Percentiles rank a stretch among this genome's conserved stretches.
Evolutionary conservation across 2,329 filamentous ascomycete genomes (phyloP).

Genomic region (Aspergillus quadrilineatus): DNA sequence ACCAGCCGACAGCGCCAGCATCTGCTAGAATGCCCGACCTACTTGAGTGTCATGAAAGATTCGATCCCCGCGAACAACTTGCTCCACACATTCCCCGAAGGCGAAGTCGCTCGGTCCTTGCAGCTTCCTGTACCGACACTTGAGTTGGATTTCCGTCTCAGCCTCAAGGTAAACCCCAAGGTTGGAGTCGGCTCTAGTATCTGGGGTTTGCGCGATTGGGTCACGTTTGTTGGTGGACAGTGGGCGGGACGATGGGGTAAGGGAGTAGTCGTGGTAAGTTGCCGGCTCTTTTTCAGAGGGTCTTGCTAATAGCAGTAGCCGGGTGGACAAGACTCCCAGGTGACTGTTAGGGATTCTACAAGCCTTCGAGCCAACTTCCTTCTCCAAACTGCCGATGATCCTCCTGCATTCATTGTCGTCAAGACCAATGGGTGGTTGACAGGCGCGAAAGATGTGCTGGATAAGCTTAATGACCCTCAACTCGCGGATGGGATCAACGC

Average conservation of each 20-base stretch:
- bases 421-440: constrained; percentile 51
- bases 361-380: constrained; percentile 47
- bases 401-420: constrained; percentile 50
- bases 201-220: constrained; percentile 54
- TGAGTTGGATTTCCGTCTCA: constrained; percentile 55
- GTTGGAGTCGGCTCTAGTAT: constrained; percentile 48
- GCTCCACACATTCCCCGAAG: constrained; percentile 51
- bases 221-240: constrained; percentile 51
- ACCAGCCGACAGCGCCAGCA: constrained; percentile 52
- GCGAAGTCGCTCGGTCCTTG: constrained; percentile 49
- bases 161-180: constrained; percentile 53
- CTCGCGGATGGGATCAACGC: constrained; percentile 50
- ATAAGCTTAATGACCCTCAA: constrained; percentile 47
- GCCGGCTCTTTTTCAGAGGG: not conserved
- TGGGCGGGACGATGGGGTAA: constrained; percentile 55
- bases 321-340: constrained; percentile 51
- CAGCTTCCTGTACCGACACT: constrained; percentile 49
- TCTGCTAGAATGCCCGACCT: constrained; percentile 50
- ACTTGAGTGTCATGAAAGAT: constrained; percentile 54
- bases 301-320: constrained; percentile 35
- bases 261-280: constrained; percentile 49
- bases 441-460: constrained; percentile 49
- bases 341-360: constrained; percentile 50
- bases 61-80: constrained; percentile 53
- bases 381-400: constrained; percentile 53